Percentiles rank a stretch among this genome's conserved stretches.
Conservation (phyloP, 805 yeast species). For the Blastobotrys chiropterorum region DNA sequence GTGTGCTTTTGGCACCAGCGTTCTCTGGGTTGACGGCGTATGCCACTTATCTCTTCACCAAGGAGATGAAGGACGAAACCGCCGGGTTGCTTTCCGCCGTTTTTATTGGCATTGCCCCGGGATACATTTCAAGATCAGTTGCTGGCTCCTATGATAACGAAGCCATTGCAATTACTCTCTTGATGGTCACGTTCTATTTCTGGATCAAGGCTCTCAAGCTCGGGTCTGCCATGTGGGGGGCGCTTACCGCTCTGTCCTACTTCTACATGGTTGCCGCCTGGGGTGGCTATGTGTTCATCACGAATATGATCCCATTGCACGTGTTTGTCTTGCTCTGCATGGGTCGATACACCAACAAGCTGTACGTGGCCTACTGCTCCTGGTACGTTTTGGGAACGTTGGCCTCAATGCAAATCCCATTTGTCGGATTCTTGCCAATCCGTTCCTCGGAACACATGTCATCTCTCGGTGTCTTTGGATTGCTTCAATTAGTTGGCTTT, state of each 20-base stretch:
- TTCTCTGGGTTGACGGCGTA: slow-evolving; percentile 89
- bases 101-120: slow-evolving; percentile 97
- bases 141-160: slow-evolving; percentile 99
- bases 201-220: slow-evolving; percentile 76
- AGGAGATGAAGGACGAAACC: slow-evolving; percentile 81
- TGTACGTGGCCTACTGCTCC: slow-evolving; percentile 88
- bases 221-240: slow-evolving; percentile 81
- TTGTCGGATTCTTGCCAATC: slow-evolving; percentile 95
- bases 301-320: slow-evolving; percentile 94
- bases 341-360: slow-evolving; percentile 84
- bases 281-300: slow-evolving; percentile 99
- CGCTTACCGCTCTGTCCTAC: slow-evolving; percentile 79
- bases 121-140: slow-evolving; percentile 95
- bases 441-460: slow-evolving; percentile 98
- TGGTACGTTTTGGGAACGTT: slow-evolving; percentile 98
- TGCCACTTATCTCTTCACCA: slow-evolving; percentile 80
- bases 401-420: slow-evolving; percentile 98
- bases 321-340: slow-evolving; percentile 82
- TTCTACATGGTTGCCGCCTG: slow-evolving; percentile 99
- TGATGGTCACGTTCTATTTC: slow-evolving; percentile 90
- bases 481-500: slow-evolving; percentile 81
- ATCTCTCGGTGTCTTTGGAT: slow-evolving; percentile 93
- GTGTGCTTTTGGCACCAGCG: slow-evolving; percentile 95
- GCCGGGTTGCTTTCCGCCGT: slow-evolving; percentile 91
- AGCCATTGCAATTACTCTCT: slow-evolving; percentile 93